phyloP scores from a whole-genome alignment of 345 rosid genomes.

The Eucalyptus pumila region DNA sequence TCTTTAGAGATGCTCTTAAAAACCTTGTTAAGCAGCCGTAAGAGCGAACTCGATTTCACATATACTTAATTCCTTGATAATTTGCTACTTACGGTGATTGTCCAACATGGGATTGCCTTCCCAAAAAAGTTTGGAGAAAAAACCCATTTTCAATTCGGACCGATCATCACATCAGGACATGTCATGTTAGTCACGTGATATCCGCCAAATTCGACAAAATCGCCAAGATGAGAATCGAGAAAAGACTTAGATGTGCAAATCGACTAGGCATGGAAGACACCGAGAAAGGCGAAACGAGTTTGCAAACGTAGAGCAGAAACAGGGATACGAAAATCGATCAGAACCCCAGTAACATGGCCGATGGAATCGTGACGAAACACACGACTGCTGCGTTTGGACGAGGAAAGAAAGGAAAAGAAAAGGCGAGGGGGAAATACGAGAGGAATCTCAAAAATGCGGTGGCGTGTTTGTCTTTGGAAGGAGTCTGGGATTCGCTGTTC shows the following conservation, averaged over 20 bases:
- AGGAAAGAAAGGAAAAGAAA: not conserved
- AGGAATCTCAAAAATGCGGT: not conserved
- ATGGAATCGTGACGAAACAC: not conserved
- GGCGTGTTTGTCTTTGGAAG: not conserved
- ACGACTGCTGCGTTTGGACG: not conserved
- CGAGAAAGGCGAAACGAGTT: no score
- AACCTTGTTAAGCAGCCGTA: not conserved
- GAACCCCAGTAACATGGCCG: not conserved
- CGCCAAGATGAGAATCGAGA: no score
- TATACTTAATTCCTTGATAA: not conserved
- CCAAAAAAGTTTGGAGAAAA: not conserved
- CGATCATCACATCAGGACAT: not conserved
- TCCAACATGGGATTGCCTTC: not conserved
- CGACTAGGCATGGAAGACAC: no score
- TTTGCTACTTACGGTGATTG: not conserved
- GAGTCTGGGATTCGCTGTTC: not conserved
- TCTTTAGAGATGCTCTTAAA: not conserved
- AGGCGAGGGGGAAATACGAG: not conserved
- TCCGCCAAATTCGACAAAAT: not conserved
- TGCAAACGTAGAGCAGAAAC: no score
- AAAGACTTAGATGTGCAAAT: no score
- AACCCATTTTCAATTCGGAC: not conserved
- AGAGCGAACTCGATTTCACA: not conserved
- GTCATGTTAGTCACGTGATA: not conserved
- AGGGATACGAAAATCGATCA: not conserved